Base-by-base conservation (phyloP, 352 stramenopile genomes). In the Phytophthora pistaciae region DNA sequence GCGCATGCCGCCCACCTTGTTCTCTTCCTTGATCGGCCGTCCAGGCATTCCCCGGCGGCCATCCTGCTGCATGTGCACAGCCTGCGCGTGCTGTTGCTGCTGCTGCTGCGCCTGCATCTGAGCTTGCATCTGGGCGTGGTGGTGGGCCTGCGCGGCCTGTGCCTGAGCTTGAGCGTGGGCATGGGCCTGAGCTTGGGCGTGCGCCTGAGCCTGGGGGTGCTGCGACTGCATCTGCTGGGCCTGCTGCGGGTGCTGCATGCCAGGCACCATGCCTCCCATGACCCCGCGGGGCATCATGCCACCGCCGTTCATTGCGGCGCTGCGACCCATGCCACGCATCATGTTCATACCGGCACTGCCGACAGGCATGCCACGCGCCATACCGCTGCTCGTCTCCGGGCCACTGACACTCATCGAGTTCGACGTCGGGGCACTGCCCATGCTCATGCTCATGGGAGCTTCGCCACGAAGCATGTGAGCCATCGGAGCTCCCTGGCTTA, bases 11-110 rank as follows among this genome's bases (percentile, higher is more conserved):
- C 77, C 75, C 1, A 84, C 68, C 68, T 86, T 88, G 60, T 74
- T 84, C 75, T 92, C 83, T 60, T 91, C 83, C 68, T 91, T 92
- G 49, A 92, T 92, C 46, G 84, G 70, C 42, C 84, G 82, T 3
- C 85, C 85, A 2, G 85, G 75, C 59, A 93, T 82, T 27, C 85
- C 82, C 48, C 86, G 82, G 60, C 83, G 82, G 50, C 84, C 79
- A 27, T 82, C 77, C 58, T 91, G 84, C 64, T 89, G 79, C 76
- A 87, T 84, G 61, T 90, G 83, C 33, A 87, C 79, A 23, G 71
- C 79, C 64, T 91, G 84, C 1, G 79, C 82, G 55, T 92, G 38
- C 38, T 36, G 42, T 21, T 53, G 84, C 65, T 93, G 85, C 23
- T 92, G 83, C 48, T 90, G 85, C 58, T 93, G 85, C 3, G 83